Conservation (phyloP, 2,329 filamentous ascomycete genomes). For the Laburnicola sp. region DNA sequence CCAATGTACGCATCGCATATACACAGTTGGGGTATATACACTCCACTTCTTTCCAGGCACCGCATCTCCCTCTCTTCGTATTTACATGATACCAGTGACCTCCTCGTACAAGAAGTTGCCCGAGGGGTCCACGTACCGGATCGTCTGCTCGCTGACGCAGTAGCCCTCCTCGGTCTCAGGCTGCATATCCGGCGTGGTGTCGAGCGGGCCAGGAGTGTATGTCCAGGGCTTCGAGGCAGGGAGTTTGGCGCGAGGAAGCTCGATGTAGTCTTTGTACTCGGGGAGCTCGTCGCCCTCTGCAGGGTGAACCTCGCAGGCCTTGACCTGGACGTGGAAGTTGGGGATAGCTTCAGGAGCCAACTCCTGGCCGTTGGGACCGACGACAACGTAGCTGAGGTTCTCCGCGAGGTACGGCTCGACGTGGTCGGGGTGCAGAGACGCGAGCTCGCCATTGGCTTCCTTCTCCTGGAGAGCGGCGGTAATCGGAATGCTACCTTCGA, state of each 20-base stretch:
- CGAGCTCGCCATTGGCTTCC: slow-evolving; percentile 33
- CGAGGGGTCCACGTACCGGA: slow-evolving; percentile 39
- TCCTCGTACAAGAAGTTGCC: slow-evolving; percentile 39
- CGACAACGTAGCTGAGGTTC: slow-evolving; percentile 42
- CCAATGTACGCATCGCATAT: slow-evolving; percentile 4
- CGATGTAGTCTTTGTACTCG: slow-evolving; percentile 30
- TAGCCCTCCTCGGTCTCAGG: slow-evolving; percentile 32
- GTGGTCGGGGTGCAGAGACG: slow-evolving; percentile 36
- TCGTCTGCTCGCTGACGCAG: slow-evolving; percentile 35
- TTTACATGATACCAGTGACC: slow-evolving; percentile 3
- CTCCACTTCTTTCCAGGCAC: neutral
- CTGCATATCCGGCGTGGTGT: slow-evolving; percentile 8
- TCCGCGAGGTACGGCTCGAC: slow-evolving; percentile 40
- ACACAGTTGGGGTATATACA: neutral
- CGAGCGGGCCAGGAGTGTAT: slow-evolving; percentile 23
- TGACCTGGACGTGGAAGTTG: slow-evolving; percentile 40
- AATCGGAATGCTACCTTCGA: slow-evolving; percentile 38
- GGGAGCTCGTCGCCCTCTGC: slow-evolving; percentile 33
- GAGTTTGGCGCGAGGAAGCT: slow-evolving; percentile 32
- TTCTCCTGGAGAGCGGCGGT: slow-evolving; percentile 42
- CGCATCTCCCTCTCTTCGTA: neutral
- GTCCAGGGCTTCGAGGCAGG: slow-evolving; percentile 38
- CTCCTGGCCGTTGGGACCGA: slow-evolving; percentile 35
- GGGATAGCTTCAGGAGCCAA: slow-evolving; percentile 32
- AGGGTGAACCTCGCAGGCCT: slow-evolving; percentile 36